Base-by-base conservation (phyloP, 805 yeast genomes). In the Hagleromyces aurorensis region DNA sequence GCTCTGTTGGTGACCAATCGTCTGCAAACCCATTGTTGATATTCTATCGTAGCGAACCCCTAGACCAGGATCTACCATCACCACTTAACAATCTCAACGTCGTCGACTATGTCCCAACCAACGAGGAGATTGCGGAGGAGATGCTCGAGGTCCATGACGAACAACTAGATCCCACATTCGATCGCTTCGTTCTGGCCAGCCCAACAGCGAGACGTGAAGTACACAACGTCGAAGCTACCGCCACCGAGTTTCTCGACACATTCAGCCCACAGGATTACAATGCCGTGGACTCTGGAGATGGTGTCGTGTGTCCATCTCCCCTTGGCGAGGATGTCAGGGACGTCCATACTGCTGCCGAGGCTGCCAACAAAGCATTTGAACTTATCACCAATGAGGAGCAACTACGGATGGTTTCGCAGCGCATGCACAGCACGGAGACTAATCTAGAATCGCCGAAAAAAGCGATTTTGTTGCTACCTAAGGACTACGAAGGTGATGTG, bases 401-500 rank as follows among this genome's bases (percentile, higher is more conserved):
- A 32, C 30, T 47, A 14, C 35, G 44, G 18, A 45, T 37, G 27
- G 41, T 40, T 12, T 41, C 50, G 4, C 40, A 46, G 22, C 27
- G 38, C 19, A 18, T 35, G 25, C 34, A 37, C 13, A 39, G 26
- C 14, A 30, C 38, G 19, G 42, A 42, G n/a, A 33, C 30, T n/a
- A 35, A 33, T 25, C 16, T 39, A 2, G 45, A 37, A 19, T 38
- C 46, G 4, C 57, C 52, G 13, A 45, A 40, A 16, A 50, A 48
- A 13, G 55, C 53, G 7, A 47, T 53, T 8, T 30, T 52, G 11
- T 29, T 53, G 17, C 36, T 53, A 23, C 59, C 59, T 8, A 50
- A 50, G 21, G 43, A 39, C 10, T 47, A 36, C 22, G 32, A 38
- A 12, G 44, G 47, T 9, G 41, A 38, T 15, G 40, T 40, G 7